Base-by-base conservation (phyloP, 1,139 yeast species). In the Candida tetrigidarum region DNA sequence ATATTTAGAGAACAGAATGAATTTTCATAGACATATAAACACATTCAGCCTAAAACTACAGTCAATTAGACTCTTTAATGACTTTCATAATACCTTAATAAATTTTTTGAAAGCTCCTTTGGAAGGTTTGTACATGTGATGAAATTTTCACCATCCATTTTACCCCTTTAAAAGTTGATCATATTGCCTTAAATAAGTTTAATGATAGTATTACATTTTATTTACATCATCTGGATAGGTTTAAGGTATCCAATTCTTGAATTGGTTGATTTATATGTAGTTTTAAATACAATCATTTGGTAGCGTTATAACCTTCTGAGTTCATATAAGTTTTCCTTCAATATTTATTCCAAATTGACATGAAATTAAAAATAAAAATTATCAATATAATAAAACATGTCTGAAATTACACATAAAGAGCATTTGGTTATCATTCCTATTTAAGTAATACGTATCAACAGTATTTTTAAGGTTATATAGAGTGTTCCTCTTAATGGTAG, bases 71-170 rank as follows among this genome's bases (percentile, higher is more conserved):
- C 19, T 19, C 23, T 11, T 4, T 9, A 3, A 3, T 9, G 3
- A 32, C 9, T 2, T 11, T 19, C 9, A 19, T 8, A 19, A 6
- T 9, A 8, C 19, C 11, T 25, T 18, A 11, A 32, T 9, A 32
- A 32, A 32, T 32, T 32, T 32, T 32, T 32, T 32, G 36, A 30
- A 18, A 11, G 20, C 10, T 30, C 22, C 3, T 30, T 30, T 30
- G 11, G 23, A 18, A 9, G 22, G 22, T 3, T 30, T 30, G 8
- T 14, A 7, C 4, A 14, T 28, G 11, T 4, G 10, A 7, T 5
- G 9, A 28, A 28, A 12, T 14, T 15, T 14, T 25, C 10, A 25
- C 10, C 12, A 2, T 25, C 28, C n/a, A n/a, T 25, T 4, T 25
- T 25, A 11, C 12, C 5, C 28, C n/a, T 25, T 12, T 2, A 7